Base-by-base conservation (phyloP, 768 basidiomycete genomes). In the Trametes elegans region DNA sequence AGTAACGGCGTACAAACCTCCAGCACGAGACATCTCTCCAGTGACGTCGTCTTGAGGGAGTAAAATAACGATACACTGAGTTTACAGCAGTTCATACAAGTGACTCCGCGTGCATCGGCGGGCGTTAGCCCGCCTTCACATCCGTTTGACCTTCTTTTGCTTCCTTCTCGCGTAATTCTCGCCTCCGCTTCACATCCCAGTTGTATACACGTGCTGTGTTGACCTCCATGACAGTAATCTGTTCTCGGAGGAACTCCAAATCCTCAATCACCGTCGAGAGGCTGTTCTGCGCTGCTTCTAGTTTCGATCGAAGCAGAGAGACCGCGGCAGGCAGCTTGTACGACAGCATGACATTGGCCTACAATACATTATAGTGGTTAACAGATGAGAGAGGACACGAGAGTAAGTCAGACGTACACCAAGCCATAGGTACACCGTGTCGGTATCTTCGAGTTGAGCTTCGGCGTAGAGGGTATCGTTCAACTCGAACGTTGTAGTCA, bases 301-400 rank as follows among this genome's bases (percentile, higher is more conserved):
- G 81, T 71, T 98, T 98, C 23, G 82, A 79, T 51, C 78, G 71
- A 0, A 99, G 74, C 7, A 98, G 79, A 1, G 78, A 68, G 52
- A 88, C 80, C 2, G 97, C 97, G 14, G 82, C 83, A 1, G 83
- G 79, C 23, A 96, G 73, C 58, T 88, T 88, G 74, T 99, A 99
- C 0, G 93, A 90, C 2, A 99, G 77, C 96, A 98, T 98, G 2
- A 95, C 93, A 60, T 98, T 98, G 7, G 97, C 97, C 96, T 98
- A 60, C 18, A 7, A 47, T 35, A 35, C n/a, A 11, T 35, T 38
- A 19, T 45, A 26, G 47, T 19, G 6, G 6, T 44, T 34, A 27
- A 29, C 55, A 54, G 53, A 39, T 41, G 14, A 24, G 8, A 32
- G 2, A 0, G 14, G 18, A 19, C 35, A 8, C 21, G 47, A 53